A percentile compares a stretch with the other conserved stretches of the same genome.
Evolutionary conservation across 306 rosid genomes (phyloP).

Genomic region (Malus domestica): ASM211411v1 NC_041795.1:31988501-31989000

Average conservation of each 20-base stretch:
- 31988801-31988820: conserved; percentile 3
- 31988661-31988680: too few relatives aligned
- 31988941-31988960: too few relatives aligned
- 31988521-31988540: neutral
- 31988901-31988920: neutral
- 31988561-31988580: neutral
- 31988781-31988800: conserved; percentile 8
- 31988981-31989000: too few relatives aligned
- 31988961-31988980: too few relatives aligned
- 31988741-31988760: neutral
- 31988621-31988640: neutral
- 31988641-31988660: neutral
- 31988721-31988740: neutral
- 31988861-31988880: neutral
- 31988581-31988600: neutral
- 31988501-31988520: neutral
- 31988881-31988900: neutral
- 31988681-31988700: too few relatives aligned
- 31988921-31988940: too few relatives aligned
- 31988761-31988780: neutral
- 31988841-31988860: neutral
- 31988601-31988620: too few relatives aligned
- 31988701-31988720: too few relatives aligned
- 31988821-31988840: neutral
- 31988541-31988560: neutral